Evolutionary conservation across 2,329 filamentous ascomycete species (phyloP).

Genomic region (Sclerotinia borealis): DNA sequence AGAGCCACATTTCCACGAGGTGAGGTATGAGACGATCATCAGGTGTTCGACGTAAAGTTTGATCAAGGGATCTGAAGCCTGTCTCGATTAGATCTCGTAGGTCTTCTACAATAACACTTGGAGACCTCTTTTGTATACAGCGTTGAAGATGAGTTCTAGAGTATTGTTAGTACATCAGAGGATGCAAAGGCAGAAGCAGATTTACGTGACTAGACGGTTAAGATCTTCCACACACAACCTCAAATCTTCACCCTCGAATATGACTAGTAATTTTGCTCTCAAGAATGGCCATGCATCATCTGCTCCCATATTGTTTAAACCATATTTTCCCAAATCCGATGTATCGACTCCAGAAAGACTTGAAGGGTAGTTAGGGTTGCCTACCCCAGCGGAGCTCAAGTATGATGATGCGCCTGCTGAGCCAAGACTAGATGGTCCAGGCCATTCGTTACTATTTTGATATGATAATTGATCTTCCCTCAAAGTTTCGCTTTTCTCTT

Average conservation of each 20-base stretch:
- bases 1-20: slow-evolving; percentile 88
- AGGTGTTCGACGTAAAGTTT: slow-evolving; percentile 68
- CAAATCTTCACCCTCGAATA: slow-evolving; percentile 77
- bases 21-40: slow-evolving; percentile 87
- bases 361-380: slow-evolving; percentile 25
- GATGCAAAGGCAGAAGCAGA: slow-evolving; percentile 4
- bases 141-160: slow-evolving; percentile 64
- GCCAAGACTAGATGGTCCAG: slow-evolving; percentile 47
- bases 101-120: slow-evolving; percentile 68
- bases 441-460: slow-evolving; percentile 38
- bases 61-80: slow-evolving; percentile 81
- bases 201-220: slow-evolving; percentile 64
- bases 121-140: slow-evolving; percentile 67
- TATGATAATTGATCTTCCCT: slow-evolving; percentile 32
- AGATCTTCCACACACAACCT: slow-evolving; percentile 78
- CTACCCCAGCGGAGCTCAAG: slow-evolving; percentile 18
- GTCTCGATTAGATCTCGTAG: slow-evolving; percentile 68
- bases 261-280: slow-evolving; percentile 66
- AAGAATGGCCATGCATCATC: slow-evolving; percentile 82
- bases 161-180: background rate
- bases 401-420: slow-evolving; percentile 38
- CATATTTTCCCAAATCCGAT: slow-evolving; percentile 52
- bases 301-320: slow-evolving; percentile 61
- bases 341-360: slow-evolving; percentile 45
- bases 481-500: slow-evolving; percentile 48